phyloP scores from a whole-genome alignment of 768 basidiomycete genomes.

The Pulveroboletus sp. region DNA sequence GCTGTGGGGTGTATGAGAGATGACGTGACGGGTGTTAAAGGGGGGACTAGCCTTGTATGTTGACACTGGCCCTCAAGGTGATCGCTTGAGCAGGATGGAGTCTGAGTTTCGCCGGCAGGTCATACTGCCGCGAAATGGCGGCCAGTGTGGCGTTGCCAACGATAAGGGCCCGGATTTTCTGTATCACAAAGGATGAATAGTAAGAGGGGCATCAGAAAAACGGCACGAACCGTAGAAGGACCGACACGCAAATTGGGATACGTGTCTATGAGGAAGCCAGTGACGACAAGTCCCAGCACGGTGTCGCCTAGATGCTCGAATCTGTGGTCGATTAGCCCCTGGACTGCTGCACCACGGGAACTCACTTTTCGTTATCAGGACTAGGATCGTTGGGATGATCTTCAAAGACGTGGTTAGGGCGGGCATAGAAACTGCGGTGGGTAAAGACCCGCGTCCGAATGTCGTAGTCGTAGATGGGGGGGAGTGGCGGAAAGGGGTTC shows the following conservation, averaged over 20 bases:
- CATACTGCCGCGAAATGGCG: conserved; percentile 62
- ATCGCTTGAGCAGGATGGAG: conserved; percentile 72
- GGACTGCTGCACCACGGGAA: background rate
- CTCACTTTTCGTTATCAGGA: conserved; percentile 79
- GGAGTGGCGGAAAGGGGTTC: conserved; percentile 49
- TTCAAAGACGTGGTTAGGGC: conserved; percentile 74
- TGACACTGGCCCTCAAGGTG: conserved; percentile 59
- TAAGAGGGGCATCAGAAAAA: background rate
- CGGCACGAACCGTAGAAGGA: conserved; percentile 52
- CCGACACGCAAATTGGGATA: conserved; percentile 73
- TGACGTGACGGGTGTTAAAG: conserved; percentile 1
- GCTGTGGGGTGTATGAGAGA: conserved; percentile 38
- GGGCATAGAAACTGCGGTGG: conserved; percentile 64
- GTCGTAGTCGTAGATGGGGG: conserved; percentile 43
- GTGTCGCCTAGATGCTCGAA: conserved; percentile 75
- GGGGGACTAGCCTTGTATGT: conserved; percentile 59
- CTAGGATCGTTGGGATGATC: conserved; percentile 66
- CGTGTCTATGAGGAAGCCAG: conserved; percentile 54
- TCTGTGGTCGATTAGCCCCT: conserved; percentile 31
- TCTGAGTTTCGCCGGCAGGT: conserved; percentile 54
- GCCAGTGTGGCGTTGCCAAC: conserved; percentile 74
- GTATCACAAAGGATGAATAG: background rate
- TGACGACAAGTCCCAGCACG: conserved; percentile 65
- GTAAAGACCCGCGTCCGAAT: conserved; percentile 63
- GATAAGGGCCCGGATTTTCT: conserved; percentile 78